A percentile compares a stretch with the other conserved stretches of the same genome.
These are phyloP conservation scores for Geotrichum phurueaensis DNA, from an alignment of 1,139 yeast genomes.

Conservation along the genomic window DNA sequence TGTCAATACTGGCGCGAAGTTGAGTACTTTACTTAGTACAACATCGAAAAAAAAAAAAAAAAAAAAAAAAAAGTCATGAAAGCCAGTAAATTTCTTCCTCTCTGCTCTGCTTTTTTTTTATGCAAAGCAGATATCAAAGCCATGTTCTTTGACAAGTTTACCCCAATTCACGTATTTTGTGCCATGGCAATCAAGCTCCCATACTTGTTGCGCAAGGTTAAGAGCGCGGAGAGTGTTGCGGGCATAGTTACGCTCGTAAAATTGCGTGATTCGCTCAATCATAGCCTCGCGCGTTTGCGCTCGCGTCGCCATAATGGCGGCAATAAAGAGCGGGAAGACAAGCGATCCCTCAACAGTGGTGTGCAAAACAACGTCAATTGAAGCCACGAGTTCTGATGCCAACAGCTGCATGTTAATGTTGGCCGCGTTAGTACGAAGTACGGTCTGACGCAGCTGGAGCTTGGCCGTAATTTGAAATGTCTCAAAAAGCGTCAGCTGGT, in stretches of 20 bases:
- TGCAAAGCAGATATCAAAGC: conserved; percentile 79
- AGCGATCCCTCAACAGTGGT: conserved; percentile 65
- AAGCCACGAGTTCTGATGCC: conserved; percentile 48
- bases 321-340: conserved; percentile 70
- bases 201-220: conserved; percentile 54
- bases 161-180: conserved; percentile 58
- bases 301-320: conserved; percentile 62
- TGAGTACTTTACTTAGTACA: too few species aligned
- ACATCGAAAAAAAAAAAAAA: background rate
- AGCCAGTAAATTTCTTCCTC: too few species aligned
- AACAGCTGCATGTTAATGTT: conserved; percentile 59
- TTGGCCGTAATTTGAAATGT: conserved; percentile 65
- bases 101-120: conserved; percentile 26
- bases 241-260: conserved; percentile 57
- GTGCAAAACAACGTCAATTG: conserved; percentile 57
- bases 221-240: conserved; percentile 60
- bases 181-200: conserved; percentile 47
- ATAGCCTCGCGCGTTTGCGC: conserved; percentile 43
- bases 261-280: conserved; percentile 48
- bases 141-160: conserved; percentile 53
- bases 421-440: conserved; percentile 54
- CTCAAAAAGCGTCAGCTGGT: conserved; percentile 66
- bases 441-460: conserved; percentile 60
- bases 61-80: background rate
- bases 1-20: too few species aligned